Base-by-base conservation (phyloP, 1,284 basidiomycete species). In the Tilletia caries region DNA sequence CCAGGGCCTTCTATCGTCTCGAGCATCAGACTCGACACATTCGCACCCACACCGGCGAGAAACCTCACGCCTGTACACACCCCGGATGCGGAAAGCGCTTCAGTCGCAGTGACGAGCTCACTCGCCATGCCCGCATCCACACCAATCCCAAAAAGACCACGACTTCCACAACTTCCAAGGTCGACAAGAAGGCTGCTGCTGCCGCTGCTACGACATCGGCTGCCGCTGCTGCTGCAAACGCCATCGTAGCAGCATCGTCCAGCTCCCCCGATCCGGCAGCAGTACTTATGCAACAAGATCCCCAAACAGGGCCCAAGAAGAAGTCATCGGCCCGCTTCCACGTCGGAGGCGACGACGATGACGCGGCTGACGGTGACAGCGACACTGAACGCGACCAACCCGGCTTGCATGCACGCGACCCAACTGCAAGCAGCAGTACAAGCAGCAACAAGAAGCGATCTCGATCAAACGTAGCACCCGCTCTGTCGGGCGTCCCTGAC, bases 71-170 rank as follows among this genome's bases (percentile, higher is more conserved):
- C 41, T 98, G 95, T 87, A 91, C 89, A 0, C 93, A 91, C 84
- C 90, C 92, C 0, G 89, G 90, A n/a, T 98, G 95, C 87, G 95
- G 97, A 85, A 98, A 98, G 85, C 91, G 94, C 33, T 98, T 98
- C 85, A 95, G 92, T 37, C 90, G 95, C 73, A 95, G 92, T 23
- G 95, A 98, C 86, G 95, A 98, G 85, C 89, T 98, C 76, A 98
- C 95, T 27, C 89, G 95, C 69, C 95, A 98, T 81, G 91, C 92
- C 0, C 89, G 95, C 68, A 98, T 98, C 78, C 95, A 98, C 84
- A 90, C 85, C 58, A 86, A 83, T 68, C 84, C 84, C 43, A 77
- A 77, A 67, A 75, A 81, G 68, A 69, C 69, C 20, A 72, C 37
- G 15, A 13, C 58, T 1, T 18, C 32, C 54, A 37, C 32, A 10